These are phyloP conservation scores for Lecanicillium sp. DNA, from an alignment of 2,329 filamentous ascomycete genomes.

Conservation along the genomic window DNA sequence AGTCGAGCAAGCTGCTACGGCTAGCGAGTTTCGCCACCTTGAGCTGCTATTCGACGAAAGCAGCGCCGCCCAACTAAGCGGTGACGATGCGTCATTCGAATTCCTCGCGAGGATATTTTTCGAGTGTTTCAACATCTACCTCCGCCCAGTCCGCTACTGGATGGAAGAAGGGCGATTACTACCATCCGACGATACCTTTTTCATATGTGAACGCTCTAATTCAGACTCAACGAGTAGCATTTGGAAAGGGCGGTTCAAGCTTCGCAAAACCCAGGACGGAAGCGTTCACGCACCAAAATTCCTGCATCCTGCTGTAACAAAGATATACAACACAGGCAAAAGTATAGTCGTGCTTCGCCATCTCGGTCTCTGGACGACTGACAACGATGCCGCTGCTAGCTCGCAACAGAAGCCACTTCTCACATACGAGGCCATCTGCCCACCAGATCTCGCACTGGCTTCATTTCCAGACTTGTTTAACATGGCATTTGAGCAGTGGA, in stretches of 20 bases:
- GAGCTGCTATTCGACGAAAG: slow-evolving; percentile 69
- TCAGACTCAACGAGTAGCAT: slow-evolving; percentile 54
- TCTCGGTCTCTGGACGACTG: slow-evolving; percentile 36
- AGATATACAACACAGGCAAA: slow-evolving; percentile 82
- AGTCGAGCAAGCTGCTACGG: slow-evolving; percentile 38
- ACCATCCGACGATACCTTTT: slow-evolving; percentile 62
- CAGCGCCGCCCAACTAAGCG: slow-evolving; percentile 60
- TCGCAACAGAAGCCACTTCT: slow-evolving; percentile 29
- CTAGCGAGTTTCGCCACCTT: slow-evolving; percentile 61
- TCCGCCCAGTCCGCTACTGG: slow-evolving; percentile 73
- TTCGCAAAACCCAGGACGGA: slow-evolving; percentile 53
- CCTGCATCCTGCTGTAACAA: slow-evolving; percentile 56
- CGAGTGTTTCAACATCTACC: slow-evolving; percentile 72
- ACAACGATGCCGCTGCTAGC: slow-evolving; percentile 30
- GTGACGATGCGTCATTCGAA: slow-evolving; percentile 51
- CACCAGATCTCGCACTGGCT: slow-evolving; percentile 37
- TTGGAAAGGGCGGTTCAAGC: slow-evolving; percentile 68
- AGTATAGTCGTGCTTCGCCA: slow-evolving; percentile 76
- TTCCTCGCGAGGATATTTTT: slow-evolving; percentile 66
- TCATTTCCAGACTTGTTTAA: slow-evolving; percentile 72
- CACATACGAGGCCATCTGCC: slow-evolving; percentile 50
- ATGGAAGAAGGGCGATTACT: slow-evolving; percentile 71
- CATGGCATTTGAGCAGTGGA: slow-evolving; percentile 64
- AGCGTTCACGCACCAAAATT: slow-evolving; percentile 65
- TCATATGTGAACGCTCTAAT: slow-evolving; percentile 53